Base-by-base conservation (phyloP, 2,329 filamentous ascomycete genomes). In the Xylariales sp. region DNA sequence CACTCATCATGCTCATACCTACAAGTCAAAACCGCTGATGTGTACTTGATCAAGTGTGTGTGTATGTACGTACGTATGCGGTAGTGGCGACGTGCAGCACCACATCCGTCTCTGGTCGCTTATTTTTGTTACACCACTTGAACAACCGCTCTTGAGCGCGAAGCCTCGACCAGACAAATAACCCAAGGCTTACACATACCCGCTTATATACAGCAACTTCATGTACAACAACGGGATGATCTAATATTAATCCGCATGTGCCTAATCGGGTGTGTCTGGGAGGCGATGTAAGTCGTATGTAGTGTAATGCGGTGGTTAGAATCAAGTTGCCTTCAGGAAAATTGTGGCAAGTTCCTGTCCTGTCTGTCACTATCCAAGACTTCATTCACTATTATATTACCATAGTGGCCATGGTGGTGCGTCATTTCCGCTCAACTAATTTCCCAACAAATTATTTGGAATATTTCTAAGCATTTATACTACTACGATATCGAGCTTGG, bases 111-210 rank as follows among this genome's bases (percentile, higher is more conserved):
- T 16, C 18, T 55, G n/a, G 50, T 39, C n/a, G 23, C 41, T 32
- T 12, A 23, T 36, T 48, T 30, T 56, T 8, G 32, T 39, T 45
- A 41, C 52, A 63, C 59, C n/a, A 48, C 59, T 28, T 54, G 30
- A 30, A 39, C 36, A 39, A 8, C 6, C 8, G 8, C 12, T 41
- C 45, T 16, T 41, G 45, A 58, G 46, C 14, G 39, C 54, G 7
- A 57, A 45, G 43, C 28, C 49, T 55, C 9, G 28, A 8, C 55
- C 62, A 60, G 28, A 53, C 32, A 55, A 54, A 54, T 32, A 54
- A 36, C 5, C 8, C 50, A 45, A 61, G 56, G 57, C 57, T 65
- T 46, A 23, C 45, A 23, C 45, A 50, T 65, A 46, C 50, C 50
- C 50, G 39, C 39, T 36, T 58, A 45, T 45, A 45, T 32, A 30